Conservation (phyloP, 345 rosid genomes). For the Capsella bursapastoris region DNA sequence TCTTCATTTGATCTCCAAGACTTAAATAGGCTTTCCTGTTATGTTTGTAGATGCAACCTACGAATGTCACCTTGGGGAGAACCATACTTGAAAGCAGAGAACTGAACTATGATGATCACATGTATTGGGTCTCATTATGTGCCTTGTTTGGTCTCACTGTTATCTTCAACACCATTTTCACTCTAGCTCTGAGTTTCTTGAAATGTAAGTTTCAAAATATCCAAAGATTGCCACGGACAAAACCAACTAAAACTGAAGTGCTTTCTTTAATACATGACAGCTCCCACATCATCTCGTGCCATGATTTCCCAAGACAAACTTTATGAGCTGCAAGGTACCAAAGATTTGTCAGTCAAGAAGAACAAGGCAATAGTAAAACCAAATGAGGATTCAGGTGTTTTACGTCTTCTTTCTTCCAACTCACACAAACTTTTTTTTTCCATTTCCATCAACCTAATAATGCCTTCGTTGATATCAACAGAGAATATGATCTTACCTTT, state of each 20-base stretch:
- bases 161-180: slow-evolving; percentile 66
- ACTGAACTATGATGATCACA: slow-evolving; percentile 55
- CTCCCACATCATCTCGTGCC: slow-evolving; percentile 67
- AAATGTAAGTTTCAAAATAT: slow-evolving; percentile 54
- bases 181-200: slow-evolving; percentile 67
- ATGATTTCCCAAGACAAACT: slow-evolving; percentile 69
- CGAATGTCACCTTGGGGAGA: slow-evolving; percentile 58
- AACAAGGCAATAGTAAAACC: slow-evolving; percentile 11
- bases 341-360: slow-evolving; percentile 35
- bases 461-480: slow-evolving; percentile 4
- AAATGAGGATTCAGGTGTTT: slow-evolving; percentile 25
- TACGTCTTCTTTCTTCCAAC: neutral
- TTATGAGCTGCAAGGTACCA: slow-evolving; percentile 50
- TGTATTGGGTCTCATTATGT: slow-evolving; percentile 70
- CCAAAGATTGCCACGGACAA: neutral
- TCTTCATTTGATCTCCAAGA: neutral
- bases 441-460: neutral
- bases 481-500: slow-evolving; percentile 74
- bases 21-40: neutral
- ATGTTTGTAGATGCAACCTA: slow-evolving; percentile 47
- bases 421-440: slow-evolving; percentile 10
- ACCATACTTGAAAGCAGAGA: slow-evolving; percentile 63
- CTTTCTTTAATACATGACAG: slow-evolving; percentile 43
- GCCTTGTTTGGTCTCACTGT: slow-evolving; percentile 63
- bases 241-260: slow-evolving; percentile 16